A percentile compares a stretch with the other conserved stretches of the same genome.
These are phyloP conservation scores for Rasamsonia emersonii DNA, from an alignment of 2,329 filamentous ascomycete genomes.

Conservation along the genomic window DNA sequence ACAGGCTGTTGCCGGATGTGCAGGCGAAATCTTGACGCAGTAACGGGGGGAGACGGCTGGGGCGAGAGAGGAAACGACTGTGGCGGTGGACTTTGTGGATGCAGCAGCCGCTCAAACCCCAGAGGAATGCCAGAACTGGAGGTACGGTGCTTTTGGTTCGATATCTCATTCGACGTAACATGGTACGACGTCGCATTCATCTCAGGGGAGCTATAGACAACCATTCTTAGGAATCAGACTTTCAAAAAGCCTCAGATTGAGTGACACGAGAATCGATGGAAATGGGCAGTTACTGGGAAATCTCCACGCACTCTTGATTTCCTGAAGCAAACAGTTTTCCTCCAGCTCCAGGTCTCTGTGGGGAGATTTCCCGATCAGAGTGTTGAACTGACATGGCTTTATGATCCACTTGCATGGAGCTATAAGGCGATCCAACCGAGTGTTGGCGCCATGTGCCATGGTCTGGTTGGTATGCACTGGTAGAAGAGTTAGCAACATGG, in stretches of 20 bases:
- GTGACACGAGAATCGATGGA: neutral
- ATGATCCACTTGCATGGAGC: neutral
- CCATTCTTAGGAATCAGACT: neutral
- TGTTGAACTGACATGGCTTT: neutral
- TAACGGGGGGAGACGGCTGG: constrained; percentile 14
- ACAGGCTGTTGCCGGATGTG: constrained; percentile 39
- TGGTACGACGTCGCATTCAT: neutral
- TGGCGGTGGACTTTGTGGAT: constrained; percentile 17
- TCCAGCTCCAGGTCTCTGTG: neutral
- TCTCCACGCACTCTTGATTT: neutral
- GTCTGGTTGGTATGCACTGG: neutral
- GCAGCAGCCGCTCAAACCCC: constrained; percentile 30
- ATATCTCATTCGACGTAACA: constrained; percentile 19
- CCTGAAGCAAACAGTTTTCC: neutral
- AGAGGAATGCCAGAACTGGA: constrained; percentile 22
- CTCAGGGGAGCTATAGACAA: constrained; percentile 1
- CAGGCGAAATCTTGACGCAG: constrained; percentile 26
- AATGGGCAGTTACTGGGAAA: neutral
- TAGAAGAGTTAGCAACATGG: neutral
- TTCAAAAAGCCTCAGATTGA: too few species aligned
- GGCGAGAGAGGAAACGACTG: constrained; percentile 14
- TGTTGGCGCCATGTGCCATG: neutral
- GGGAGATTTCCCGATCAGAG: neutral
- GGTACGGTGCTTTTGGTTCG: constrained; percentile 14
- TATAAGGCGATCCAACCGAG: neutral